Conservation (phyloP, 805 yeast genomes). For the Metschnikowia lochheadii region DNA sequence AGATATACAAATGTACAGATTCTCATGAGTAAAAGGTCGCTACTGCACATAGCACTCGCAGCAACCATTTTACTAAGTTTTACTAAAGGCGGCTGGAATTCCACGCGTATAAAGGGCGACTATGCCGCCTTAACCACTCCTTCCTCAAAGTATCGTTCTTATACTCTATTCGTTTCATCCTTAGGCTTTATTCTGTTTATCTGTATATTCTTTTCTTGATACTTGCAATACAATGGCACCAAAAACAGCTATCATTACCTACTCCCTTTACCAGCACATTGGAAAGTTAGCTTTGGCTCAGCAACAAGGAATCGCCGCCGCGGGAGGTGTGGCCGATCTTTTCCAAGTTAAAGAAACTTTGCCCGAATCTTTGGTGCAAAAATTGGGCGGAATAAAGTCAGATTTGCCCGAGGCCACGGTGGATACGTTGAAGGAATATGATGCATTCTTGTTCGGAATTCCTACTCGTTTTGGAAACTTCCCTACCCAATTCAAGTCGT, state of each 20-base stretch:
- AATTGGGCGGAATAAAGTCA: constrained; percentile 52
- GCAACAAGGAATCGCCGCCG: constrained; percentile 61
- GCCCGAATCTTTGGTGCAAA: constrained; percentile 49
- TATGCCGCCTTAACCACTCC: no score
- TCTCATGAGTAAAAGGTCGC: no score
- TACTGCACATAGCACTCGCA: neutral
- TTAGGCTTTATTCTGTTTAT: no score
- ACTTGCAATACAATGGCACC: constrained; percentile 25
- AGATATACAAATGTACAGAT: no score
- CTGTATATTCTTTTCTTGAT: neutral
- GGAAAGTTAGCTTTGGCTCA: constrained; percentile 62
- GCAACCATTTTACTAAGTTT: neutral
- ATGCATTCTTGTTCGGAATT: constrained; percentile 71
- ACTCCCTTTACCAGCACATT: constrained; percentile 79
- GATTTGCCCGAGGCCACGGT: constrained; percentile 43
- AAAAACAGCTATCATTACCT: constrained; percentile 44
- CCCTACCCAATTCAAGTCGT: constrained; percentile 73
- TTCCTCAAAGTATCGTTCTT: no score
- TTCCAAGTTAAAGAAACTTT: constrained; percentile 77
- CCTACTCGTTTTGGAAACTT: constrained; percentile 77
- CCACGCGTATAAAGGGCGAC: no score
- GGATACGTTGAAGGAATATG: constrained; percentile 57
- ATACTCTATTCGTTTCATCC: no score
- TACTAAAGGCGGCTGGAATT: neutral
- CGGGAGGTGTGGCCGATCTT: constrained; percentile 67